Percentiles rank a stretch among this genome's conserved stretches.
These are phyloP conservation scores for Oryza rufipogon DNA, from an alignment of 176 grass and related monocot genomes.

Conservation along the genomic window DNA sequence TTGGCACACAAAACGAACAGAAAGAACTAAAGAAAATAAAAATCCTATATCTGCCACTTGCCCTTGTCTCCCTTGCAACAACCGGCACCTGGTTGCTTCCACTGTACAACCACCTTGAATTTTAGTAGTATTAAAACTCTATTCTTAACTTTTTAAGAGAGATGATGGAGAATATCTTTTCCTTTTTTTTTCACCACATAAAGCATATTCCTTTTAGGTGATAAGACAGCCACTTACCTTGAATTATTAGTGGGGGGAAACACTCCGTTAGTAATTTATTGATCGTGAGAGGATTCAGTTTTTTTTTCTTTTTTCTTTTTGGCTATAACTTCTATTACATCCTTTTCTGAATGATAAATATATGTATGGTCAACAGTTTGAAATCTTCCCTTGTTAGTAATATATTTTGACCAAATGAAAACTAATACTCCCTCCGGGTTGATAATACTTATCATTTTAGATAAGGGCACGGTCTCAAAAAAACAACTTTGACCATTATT, in stretches of 20 bases:
- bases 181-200: background rate
- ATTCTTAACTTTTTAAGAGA: background rate
- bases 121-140: background rate
- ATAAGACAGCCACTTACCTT: background rate
- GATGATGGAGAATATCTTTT: background rate
- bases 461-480: no score
- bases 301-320: background rate
- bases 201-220: background rate
- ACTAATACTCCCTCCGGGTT: no score
- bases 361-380: background rate
- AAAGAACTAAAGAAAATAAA: background rate
- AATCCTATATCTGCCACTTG: background rate
- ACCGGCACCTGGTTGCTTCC: slow-evolving; percentile 22
- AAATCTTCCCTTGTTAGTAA: background rate
- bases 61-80: slow-evolving; percentile 13
- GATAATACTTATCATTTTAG: no score
- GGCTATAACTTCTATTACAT: background rate
- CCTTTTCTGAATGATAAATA: background rate
- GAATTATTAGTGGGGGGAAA: no score
- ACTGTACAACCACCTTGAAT: background rate
- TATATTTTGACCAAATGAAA: background rate
- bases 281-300: background rate
- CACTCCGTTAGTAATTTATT: no score
- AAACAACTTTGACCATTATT: no score
- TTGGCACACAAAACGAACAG: background rate